Base-by-base conservation (phyloP, 495 filamentous ascomycete genomes). In the Trypethelium eluteriae region DNA sequence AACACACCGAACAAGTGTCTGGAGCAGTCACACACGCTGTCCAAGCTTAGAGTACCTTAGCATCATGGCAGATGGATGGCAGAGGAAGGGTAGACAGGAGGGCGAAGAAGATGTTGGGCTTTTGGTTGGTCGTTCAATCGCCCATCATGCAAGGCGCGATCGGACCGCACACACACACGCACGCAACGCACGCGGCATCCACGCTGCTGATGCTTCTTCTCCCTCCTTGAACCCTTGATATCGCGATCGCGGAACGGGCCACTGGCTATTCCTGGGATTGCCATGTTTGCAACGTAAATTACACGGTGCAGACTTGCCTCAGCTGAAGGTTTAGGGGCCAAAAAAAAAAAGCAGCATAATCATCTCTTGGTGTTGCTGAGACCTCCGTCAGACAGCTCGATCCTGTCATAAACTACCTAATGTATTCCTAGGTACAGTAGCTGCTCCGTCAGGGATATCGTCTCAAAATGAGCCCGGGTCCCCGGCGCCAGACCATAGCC, bases 81-180 rank as follows among this genome's bases (percentile, higher is more conserved):
- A 25, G 25, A 25, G 25, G 25, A 25, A 53, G 49, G 49, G 18
- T 14, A 53, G 49, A 9, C 11, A 5, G 10, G n/a, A 16, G 49
- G 49, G 41, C 41, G n/a, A 53, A 14, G 49, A 16, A 16, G 49
- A 25, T 44, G 49, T 53, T 53, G 49, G 49, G 25, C 25, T 16
- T 25, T 14, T 53, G 49, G 49, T 53, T 53, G 49, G 49, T 53
- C 5, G n/a, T 44, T 53, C 11, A 53, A 16, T 53, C 49, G n/a
- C 18, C 49, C 18, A n/a, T 53, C 49, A 53, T 53, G 49, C 49
- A 53, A 53, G 49, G 49, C 49, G 49, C 49, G 49, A 53, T n/a
- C 49, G 49, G 49, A 53, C 49, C 49, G 49, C 49, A 53, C n/a
- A n/a, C 49, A 25, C 11, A 25, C 25, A 25, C 25, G 25, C 25